Conservation (phyloP, 148 eudicot species). For the Amaranthus palmeri region DNA sequence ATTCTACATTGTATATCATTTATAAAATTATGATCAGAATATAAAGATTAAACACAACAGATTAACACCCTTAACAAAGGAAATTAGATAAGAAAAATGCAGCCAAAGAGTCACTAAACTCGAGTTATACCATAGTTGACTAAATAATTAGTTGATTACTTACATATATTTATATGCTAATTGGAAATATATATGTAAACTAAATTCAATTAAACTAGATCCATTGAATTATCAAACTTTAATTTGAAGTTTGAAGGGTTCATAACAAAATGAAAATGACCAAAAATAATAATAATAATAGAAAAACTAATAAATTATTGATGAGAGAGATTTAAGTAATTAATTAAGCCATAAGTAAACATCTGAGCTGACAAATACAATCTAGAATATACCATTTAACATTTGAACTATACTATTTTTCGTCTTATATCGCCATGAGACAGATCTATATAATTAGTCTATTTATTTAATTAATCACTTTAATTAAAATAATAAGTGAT, state of each 20-base stretch:
- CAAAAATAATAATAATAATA: too few relatives aligned
- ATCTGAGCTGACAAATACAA: background rate
- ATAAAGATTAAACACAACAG: too few relatives aligned
- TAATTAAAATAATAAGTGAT: too few relatives aligned
- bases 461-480: too few relatives aligned
- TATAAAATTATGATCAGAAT: too few relatives aligned
- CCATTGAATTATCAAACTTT: background rate
- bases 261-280: background rate
- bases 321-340: background rate
- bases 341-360: background rate
- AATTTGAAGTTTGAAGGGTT: background rate
- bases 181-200: background rate
- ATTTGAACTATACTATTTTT: background rate
- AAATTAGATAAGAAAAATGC: too few relatives aligned
- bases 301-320: too few relatives aligned
- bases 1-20: too few relatives aligned
- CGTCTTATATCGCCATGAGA: too few relatives aligned
- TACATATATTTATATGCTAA: background rate
- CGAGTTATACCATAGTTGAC: background rate
- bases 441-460: too few relatives aligned
- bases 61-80: too few relatives aligned
- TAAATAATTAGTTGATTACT: background rate
- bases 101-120: too few relatives aligned
- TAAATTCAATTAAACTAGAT: background rate
- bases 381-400: background rate